Evolutionary conservation across 1,284 basidiomycete species (phyloP), one percentile per base, ranked within the genome.

Genomic region (Malassezia caprae): DNA sequence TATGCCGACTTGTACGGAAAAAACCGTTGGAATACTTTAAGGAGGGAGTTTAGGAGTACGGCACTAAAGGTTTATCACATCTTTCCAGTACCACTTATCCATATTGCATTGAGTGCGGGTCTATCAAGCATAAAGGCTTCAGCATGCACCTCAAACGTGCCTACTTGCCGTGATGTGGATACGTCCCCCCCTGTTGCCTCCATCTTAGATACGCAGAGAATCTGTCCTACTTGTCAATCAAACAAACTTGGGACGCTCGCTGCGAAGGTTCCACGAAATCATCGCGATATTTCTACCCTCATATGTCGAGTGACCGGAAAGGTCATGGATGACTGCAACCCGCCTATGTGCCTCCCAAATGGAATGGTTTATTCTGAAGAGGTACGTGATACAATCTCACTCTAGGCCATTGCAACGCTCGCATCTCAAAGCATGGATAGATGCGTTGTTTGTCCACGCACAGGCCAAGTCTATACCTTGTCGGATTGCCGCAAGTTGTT

Each of bases 311-410:
- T 94, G 62, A 88, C 81, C 53, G 91, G 93, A 23, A 85, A 84
- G 72, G 88, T 96, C 57, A 94, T 96, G 85, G 86, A 96, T 67
- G 90, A 84, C 60, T 83, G 90, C 72, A 93, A 91, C 68, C 86
- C 84, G 77, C 88, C 88, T 1, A 81, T 90, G 82, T 85, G 83
- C n/a, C 87, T 96, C 68, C 87, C 89, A 0, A 86, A 88, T 61
- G 93, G 91, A 3, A 81, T 86, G 62, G 90, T 96, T 17, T 98
- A 98, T 74, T 93, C 90, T 17, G 80, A 82, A 71, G 86, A 88
- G 80, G 90, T 88, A 68, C 61, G 82, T 77, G n/a, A 37, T 28
- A 43, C 40, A 24, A 28, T 28, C 56, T 31, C 28, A 17, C 47
- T 17, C 63, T 21, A 39, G 90, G 86, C 87, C 85, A 2, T 78